A percentile compares a stretch with the other conserved stretches of the same genome.
These are phyloP conservation scores for Penicillium sp. DNA, from an alignment of 2,329 filamentous ascomycete species.

Conservation along the genomic window DNA sequence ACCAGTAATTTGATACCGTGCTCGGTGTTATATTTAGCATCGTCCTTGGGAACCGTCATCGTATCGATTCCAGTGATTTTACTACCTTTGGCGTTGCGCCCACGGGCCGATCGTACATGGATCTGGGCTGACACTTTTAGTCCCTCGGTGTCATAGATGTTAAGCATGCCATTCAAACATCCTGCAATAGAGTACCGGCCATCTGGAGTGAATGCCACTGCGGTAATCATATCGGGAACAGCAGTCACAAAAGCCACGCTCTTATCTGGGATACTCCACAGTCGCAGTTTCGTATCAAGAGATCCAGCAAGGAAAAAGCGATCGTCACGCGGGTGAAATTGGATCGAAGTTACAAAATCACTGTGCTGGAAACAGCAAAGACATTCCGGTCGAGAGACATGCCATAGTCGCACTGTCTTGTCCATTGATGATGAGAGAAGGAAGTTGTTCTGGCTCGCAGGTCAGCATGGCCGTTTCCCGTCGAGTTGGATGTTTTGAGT, in stretches of 20 bases:
- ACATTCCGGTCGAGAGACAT: slow-evolving; percentile 78
- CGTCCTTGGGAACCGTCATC: slow-evolving; percentile 56
- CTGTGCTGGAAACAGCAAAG: slow-evolving; percentile 91
- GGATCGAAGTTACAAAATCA: slow-evolving; percentile 91
- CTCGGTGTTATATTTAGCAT: slow-evolving; percentile 52
- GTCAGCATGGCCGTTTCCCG: not conserved
- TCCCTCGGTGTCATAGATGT: slow-evolving; percentile 90
- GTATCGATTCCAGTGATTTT: slow-evolving; percentile 95
- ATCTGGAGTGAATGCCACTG: slow-evolving; percentile 89
- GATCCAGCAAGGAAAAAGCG: slow-evolving; percentile 95
- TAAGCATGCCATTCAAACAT: slow-evolving; percentile 76
- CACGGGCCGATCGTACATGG: slow-evolving; percentile 86
- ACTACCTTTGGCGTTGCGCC: slow-evolving; percentile 91
- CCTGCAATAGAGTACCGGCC: slow-evolving; percentile 88
- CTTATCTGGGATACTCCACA: slow-evolving; percentile 98
- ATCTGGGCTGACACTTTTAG: slow-evolving; percentile 80
- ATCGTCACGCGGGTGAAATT: slow-evolving; percentile 92
- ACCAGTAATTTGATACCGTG: slow-evolving; percentile 79
- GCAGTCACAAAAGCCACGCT: slow-evolving; percentile 78
- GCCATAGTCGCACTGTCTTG: slow-evolving; percentile 93
- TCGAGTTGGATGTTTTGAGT: not conserved
- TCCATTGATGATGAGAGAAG: slow-evolving; percentile 95
- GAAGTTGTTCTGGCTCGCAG: slow-evolving; percentile 71
- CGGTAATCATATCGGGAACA: slow-evolving; percentile 83
- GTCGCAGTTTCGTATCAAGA: slow-evolving; percentile 77